Evolutionary conservation across 2,329 filamentous ascomycete genomes (phyloP), one percentile per base, ranked within the genome.

Genomic region (Pseudocercospora eumusae): DNA sequence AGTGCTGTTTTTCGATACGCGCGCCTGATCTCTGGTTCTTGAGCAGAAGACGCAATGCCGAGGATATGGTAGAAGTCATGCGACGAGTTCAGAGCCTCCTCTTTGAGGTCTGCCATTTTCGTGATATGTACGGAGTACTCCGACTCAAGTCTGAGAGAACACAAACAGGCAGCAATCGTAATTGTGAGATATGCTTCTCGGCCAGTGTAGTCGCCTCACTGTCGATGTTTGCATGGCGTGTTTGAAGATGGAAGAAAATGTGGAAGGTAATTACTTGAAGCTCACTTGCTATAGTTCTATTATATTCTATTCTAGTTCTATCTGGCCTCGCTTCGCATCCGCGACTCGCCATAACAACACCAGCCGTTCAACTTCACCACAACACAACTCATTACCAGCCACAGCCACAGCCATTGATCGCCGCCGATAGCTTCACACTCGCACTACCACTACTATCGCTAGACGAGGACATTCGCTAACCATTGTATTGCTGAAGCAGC

Each of bases 1-100:
- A 96, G 82, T 3, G 92, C 92, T 28, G 88, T 88, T 70, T 91
- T 90, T 62, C 92, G 86, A 82, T 93, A 97, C 49, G 91, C 92
- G 68, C 89, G 87, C 66, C 91, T 88, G 71, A 96, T 88, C 65
- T 92, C 89, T n/a, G 86, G 79, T 60, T 89, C 88, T 20, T 83
- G 78, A 0, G 88, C 85, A 18, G 87, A 83, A 20, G 86, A 81
- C 60, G 86, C 80, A 55, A 95, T 81, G 59, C 84, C 84, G 15
- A 96, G 84, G 25, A 96, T 83, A 25, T 84, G 86, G 79, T 95
- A 96, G 66, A 93, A 89, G 76, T 96, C 91, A 68, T 78, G 72
- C 1, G 74, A 70, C 11, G 74, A 71, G 40, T 73, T 76, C 61
- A 77, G 73, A 4, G 78, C 77, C 31, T 77, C 73, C 3, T 78